Evolutionary conservation across 2,329 filamentous ascomycete genomes (phyloP).

Genomic region (Beauveria sp.): DNA sequence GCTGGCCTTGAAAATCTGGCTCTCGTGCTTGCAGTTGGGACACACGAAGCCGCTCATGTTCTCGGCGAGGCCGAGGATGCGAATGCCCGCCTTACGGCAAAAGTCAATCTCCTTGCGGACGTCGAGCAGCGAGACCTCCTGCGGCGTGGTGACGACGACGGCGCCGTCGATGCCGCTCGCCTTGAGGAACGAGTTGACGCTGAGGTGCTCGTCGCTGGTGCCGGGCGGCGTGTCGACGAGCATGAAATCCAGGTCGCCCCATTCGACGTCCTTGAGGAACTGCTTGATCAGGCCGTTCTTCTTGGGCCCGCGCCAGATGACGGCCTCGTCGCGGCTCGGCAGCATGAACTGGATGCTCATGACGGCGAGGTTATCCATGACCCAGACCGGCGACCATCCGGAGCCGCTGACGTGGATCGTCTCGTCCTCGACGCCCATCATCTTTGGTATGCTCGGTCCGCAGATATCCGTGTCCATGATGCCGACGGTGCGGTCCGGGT

Average conservation of each 20-base stretch:
- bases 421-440: constrained; percentile 95
- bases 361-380: constrained; percentile 84
- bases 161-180: constrained; percentile 91
- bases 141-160: constrained; percentile 87
- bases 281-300: constrained; percentile 98
- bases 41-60: constrained; percentile 99
- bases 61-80: constrained; percentile 82
- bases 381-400: constrained; percentile 95
- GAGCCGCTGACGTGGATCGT: constrained; percentile 84
- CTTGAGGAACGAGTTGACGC: constrained; percentile 84
- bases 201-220: constrained; percentile 91
- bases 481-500: constrained; percentile 71
- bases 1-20: constrained; percentile 82
- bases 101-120: constrained; percentile 98
- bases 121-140: constrained; percentile 87
- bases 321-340: constrained; percentile 83
- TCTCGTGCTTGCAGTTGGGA: constrained; percentile 75
- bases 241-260: constrained; percentile 90
- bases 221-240: constrained; percentile 94
- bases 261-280: constrained; percentile 95
- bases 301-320: constrained; percentile 97
- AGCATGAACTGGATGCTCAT: constrained; percentile 99
- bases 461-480: constrained; percentile 99
- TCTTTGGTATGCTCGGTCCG: constrained; percentile 92
- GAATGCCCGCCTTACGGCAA: constrained; percentile 88